phyloP scores from a whole-genome alignment of 495 filamentous ascomycete genomes.

The Lindgomyces ingoldianus region DNA sequence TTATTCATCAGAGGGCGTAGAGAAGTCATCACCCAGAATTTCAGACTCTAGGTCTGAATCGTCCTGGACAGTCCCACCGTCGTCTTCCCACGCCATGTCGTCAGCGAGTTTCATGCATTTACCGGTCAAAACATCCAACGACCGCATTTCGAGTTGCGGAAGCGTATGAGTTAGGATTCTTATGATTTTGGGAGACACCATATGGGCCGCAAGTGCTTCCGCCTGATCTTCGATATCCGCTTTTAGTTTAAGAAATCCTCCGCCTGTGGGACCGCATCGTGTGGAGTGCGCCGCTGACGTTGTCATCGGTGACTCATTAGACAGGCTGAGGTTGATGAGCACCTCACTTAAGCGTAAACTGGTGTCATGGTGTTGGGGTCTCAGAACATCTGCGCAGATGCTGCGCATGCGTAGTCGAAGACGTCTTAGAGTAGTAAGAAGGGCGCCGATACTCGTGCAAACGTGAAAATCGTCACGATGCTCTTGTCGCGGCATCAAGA shows the following conservation, averaged over 20 bases:
- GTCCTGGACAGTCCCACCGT: slow-evolving; percentile 19
- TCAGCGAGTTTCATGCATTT: slow-evolving; percentile 6
- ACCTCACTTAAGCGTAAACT: no score
- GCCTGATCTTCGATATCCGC: slow-evolving; percentile 10
- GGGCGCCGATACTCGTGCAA: slow-evolving; percentile 9
- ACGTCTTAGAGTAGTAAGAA: no score
- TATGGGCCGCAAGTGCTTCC: slow-evolving; percentile 9
- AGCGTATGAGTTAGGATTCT: slow-evolving; percentile 19
- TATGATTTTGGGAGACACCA: slow-evolving; percentile 15
- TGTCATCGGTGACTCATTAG: no score
- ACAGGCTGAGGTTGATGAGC: no score
- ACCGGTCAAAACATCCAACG: slow-evolving; percentile 23
- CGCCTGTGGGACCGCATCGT: no score
- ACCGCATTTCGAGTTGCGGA: slow-evolving; percentile 16
- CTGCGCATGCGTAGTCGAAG: no score
- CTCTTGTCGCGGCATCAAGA: neutral
- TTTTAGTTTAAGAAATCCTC: no score
- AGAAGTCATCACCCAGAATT: no score
- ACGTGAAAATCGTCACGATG: neutral
- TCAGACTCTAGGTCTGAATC: slow-evolving; percentile 9
- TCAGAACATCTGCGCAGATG: no score
- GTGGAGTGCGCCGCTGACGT: no score
- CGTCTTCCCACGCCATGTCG: slow-evolving; percentile 18
- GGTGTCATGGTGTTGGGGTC: no score
- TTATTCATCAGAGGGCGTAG: no score